Base-by-base conservation (phyloP, 257 asterid genomes). In the Anisodus tanguticus region DNA sequence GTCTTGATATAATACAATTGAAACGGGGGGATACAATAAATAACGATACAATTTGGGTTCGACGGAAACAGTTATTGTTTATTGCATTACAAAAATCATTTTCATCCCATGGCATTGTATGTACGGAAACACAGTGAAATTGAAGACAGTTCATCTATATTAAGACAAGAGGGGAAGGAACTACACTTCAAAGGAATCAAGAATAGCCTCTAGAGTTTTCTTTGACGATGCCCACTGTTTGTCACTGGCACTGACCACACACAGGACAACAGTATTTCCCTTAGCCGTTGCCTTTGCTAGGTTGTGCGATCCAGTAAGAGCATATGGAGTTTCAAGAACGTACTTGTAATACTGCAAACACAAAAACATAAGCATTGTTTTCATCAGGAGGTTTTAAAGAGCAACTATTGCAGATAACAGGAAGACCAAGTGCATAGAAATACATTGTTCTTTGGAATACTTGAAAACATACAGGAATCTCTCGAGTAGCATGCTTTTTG, bases 211-310 rank as follows among this genome's bases (percentile, higher is more conserved):
- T 89, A 96, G 84, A n/a, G 95, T 93, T 85, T 91, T 93, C 91
- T 87, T 77, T 1, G 97, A 93, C 0, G 93, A 82, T 6, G 84
- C 94, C 98, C 99, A 94, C 88, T 96, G 98, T 78, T 90, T 96
- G 80, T 96, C 99, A 71, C 57, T 92, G 82, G 98, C 99, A 70
- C 99, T 96, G 86, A 91, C 99, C 80, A 96, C 99, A 54, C 93
- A 94, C 68, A 96, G 94, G 79, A 96, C 82, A 41, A 96, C 98
- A 1, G 98, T 94, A 92, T 82, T 94, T 39, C 99, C 99, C 88
- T 92, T 96, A 0, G 98, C 99, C 16, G 98, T 94, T 31, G 97
- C 98, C 89, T 94, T 96, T 0, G 98, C 99, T 49, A 96, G 93
- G 86, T 94, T 94, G 90, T 96, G 99, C 5, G 98, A 82, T 87